phyloP scores from a whole-genome alignment of 2,329 filamentous ascomycete species.

The Amesomyces nigricolor region DNA sequence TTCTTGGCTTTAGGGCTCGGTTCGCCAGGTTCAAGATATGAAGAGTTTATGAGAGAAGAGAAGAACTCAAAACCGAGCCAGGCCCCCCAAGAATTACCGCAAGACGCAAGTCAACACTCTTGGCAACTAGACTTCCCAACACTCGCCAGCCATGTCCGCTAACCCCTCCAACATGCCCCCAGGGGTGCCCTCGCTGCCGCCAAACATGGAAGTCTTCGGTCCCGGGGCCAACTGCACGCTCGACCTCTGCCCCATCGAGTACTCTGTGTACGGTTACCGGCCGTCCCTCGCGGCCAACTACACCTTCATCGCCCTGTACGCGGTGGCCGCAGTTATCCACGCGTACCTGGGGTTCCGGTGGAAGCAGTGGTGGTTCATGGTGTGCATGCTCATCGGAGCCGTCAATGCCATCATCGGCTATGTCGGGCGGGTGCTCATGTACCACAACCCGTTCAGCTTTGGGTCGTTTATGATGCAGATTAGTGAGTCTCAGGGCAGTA shows the following conservation, averaged over 20 bases:
- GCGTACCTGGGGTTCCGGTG: slow-evolving; percentile 41
- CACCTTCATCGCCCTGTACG: slow-evolving; percentile 40
- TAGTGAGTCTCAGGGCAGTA: slow-evolving; percentile 33
- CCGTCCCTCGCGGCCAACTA: slow-evolving; percentile 40
- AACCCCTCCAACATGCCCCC: slow-evolving; percentile 25
- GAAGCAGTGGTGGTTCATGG: slow-evolving; percentile 45
- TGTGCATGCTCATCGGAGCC: slow-evolving; percentile 51
- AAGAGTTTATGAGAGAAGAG: too few species aligned
- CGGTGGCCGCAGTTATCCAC: slow-evolving; percentile 44
- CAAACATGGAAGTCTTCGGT: slow-evolving; percentile 35
- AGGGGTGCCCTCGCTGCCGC: slow-evolving; percentile 2
- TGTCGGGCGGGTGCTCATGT: slow-evolving; percentile 51
- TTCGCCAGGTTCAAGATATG: too few species aligned
- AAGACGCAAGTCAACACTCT: too few species aligned
- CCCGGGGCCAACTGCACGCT: slow-evolving; percentile 46
- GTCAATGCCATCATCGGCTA: slow-evolving; percentile 58
- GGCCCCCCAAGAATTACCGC: too few species aligned
- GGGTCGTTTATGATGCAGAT: slow-evolving; percentile 62
- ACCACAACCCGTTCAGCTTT: slow-evolving; percentile 53
- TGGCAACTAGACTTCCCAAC: too few species aligned
- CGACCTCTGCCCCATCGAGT: slow-evolving; percentile 40
- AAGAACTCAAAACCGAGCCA: too few species aligned
- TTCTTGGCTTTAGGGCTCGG: too few species aligned
- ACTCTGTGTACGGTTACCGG: slow-evolving; percentile 43
- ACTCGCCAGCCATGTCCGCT: neutral